These are phyloP conservation scores for Zhuliangozyma parablackwelliae DNA, from an alignment of 1,139 yeast species.

Conservation along the genomic window DNA sequence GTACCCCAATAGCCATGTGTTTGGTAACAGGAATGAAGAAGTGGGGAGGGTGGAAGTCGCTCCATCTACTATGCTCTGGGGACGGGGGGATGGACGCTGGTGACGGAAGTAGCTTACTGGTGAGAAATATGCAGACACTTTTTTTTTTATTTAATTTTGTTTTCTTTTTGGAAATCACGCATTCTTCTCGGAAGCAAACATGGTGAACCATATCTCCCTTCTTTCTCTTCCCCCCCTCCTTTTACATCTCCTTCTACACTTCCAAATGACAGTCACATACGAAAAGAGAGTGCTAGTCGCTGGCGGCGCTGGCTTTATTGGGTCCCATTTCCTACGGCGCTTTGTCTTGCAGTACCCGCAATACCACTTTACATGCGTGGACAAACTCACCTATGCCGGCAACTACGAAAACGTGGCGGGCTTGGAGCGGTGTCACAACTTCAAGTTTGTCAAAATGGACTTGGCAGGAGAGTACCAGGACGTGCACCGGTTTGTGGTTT, in stretches of 20 bases:
- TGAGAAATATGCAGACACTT: no score
- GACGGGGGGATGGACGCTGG: no score
- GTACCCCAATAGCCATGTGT: no score
- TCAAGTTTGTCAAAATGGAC: constrained; percentile 31
- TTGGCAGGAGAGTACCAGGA: constrained; percentile 23
- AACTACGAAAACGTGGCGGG: constrained; percentile 7
- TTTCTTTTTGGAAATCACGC: neutral
- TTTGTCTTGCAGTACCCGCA: constrained; percentile 35
- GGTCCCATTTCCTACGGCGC: constrained; percentile 45
- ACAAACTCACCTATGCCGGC: constrained; percentile 39
- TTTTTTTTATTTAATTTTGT: neutral
- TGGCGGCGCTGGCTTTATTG: constrained; percentile 62
- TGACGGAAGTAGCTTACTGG: no score
- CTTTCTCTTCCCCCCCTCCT: neutral
- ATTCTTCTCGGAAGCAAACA: neutral
- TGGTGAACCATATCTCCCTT: neutral
- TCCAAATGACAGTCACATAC: constrained; percentile 7
- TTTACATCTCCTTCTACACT: neutral
- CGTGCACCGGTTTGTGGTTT: constrained; percentile 6
- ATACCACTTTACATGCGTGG: constrained; percentile 43
- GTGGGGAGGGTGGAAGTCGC: no score
- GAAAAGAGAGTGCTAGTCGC: constrained; percentile 38
- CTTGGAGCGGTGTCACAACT: constrained; percentile 16
- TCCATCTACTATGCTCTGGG: no score
- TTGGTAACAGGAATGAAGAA: no score